Conservation (phyloP, 345 rosid genomes). For the Diplotaxis tenuifolia region DNA sequence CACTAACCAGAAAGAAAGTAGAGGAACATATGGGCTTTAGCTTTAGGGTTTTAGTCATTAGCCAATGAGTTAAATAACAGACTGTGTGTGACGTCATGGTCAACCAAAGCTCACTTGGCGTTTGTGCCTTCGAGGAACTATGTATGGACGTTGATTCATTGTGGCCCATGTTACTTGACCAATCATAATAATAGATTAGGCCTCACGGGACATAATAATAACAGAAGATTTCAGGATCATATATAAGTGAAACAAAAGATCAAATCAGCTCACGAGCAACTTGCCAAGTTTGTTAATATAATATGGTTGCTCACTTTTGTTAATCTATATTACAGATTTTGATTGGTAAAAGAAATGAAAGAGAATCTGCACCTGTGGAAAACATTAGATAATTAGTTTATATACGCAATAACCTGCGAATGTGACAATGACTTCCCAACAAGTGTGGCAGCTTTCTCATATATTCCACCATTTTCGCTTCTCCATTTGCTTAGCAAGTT, state of each 20-base stretch:
- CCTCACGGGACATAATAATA: not conserved
- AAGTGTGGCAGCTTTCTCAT: conserved; percentile 35
- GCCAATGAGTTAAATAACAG: not conserved
- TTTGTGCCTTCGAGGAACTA: not conserved
- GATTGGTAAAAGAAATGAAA: not conserved
- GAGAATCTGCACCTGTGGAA: conserved; percentile 15
- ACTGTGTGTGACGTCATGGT: not conserved
- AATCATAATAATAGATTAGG: not conserved
- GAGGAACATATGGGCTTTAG: not conserved
- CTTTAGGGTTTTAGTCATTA: not conserved
- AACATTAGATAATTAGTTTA: not conserved
- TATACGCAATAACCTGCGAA: conserved; percentile 14
- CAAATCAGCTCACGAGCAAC: too few relatives aligned
- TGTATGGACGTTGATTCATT: not conserved
- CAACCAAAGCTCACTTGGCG: not conserved
- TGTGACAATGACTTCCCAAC: conserved; percentile 3
- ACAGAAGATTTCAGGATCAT: too few relatives aligned
- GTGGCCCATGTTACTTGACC: not conserved
- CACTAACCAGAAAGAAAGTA: not conserved
- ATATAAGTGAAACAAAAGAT: not conserved
- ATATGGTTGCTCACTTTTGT: conserved; percentile 15
- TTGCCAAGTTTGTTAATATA: not conserved
- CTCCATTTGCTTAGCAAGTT: conserved; percentile 84
- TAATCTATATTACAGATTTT: conserved; percentile 27
- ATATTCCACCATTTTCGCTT: conserved; percentile 85